Base-by-base conservation (phyloP, 805 yeast genomes). In the Maudiozyma pseudohumilis region DNA sequence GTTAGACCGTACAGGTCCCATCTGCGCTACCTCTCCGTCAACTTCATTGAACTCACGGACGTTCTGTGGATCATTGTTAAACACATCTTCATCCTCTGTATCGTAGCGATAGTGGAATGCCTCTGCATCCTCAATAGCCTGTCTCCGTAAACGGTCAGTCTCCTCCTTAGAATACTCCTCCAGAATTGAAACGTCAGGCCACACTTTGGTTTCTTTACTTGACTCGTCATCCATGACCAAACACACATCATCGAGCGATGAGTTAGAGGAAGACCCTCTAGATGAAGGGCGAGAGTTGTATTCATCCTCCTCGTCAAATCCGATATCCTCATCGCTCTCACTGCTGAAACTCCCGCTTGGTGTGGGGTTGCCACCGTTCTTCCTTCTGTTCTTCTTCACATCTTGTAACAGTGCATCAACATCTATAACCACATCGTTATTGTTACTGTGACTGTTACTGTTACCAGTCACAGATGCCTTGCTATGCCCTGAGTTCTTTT, bases 211-310 rank as follows among this genome's bases (percentile, higher is more conserved):
- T 8, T 43, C 46, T n/a, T 39, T 43, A 29, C 46, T 45, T 15
- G 51, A 56, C 18, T 54, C 60, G 32, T 72, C 74, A 44, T 80
- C 87, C 27, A 87, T 67, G 0, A 95, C 95, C 57, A 86, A 76
- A 53, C 96, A 89, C 19, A 89, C 98, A 60, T 89, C 98, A 54
- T 81, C 88, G 41, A 89, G 62, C 1, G 95, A 83, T 0, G 94
- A 78, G 28, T 75, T 73, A 38, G 73, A 75, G 1, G 68, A 58
- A 6, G 63, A 52, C 25, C 65, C 52, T 43, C 67, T 57, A 1
- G 69, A 60, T 2, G 66, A 61, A 1, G 71, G 71, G 35, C 65
- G 62, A 3, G 71, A 66, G 26, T 61, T 61, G 29, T 61, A 57
- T 35, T 59, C 61, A 5, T 53, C 55, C 16, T 51, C 58, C 5